Percentiles rank a stretch among this genome's conserved stretches.
Conservation (phyloP, 176 grass and related monocot genomes). For the Phoenix dactylifera region DNA sequence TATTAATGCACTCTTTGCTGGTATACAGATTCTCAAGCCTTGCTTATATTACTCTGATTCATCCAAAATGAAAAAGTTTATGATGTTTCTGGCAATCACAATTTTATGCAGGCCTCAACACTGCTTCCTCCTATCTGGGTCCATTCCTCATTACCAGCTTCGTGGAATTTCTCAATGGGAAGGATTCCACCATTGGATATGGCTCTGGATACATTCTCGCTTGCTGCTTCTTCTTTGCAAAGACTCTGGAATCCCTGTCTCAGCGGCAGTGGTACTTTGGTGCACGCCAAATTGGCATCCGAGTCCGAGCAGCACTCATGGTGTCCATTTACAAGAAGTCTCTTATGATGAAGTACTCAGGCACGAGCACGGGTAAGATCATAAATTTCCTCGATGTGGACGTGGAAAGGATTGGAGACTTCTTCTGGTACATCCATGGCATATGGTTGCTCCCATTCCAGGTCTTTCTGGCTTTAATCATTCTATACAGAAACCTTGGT, state of each 20-base stretch:
- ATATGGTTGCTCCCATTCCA: conserved; percentile 83
- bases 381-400: conserved; percentile 81
- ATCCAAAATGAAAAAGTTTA: no score
- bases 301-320: conserved; percentile 62
- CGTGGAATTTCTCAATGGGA: conserved; percentile 59
- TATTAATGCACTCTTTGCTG: conserved; percentile 69
- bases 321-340: conserved; percentile 61
- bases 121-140: conserved; percentile 55
- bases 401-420: conserved; percentile 67
- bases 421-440: conserved; percentile 82
- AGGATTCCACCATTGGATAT: conserved; percentile 20
- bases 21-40: conserved; percentile 10
- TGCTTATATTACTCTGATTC: no score
- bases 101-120: conserved; percentile 55
- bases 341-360: conserved; percentile 51
- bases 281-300: conserved; percentile 57
- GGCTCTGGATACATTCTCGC: conserved; percentile 46
- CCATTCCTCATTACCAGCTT: conserved; percentile 78
- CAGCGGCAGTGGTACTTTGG: conserved; percentile 91
- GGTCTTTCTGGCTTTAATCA: conserved; percentile 55
- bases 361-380: conserved; percentile 39
- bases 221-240: conserved; percentile 61
- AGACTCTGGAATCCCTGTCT: conserved; percentile 77
- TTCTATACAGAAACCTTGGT: conserved; percentile 61
- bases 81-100: no score